Conservation (phyloP, 495 filamentous ascomycete genomes). For the Penicillium egyptiacum region DNA sequence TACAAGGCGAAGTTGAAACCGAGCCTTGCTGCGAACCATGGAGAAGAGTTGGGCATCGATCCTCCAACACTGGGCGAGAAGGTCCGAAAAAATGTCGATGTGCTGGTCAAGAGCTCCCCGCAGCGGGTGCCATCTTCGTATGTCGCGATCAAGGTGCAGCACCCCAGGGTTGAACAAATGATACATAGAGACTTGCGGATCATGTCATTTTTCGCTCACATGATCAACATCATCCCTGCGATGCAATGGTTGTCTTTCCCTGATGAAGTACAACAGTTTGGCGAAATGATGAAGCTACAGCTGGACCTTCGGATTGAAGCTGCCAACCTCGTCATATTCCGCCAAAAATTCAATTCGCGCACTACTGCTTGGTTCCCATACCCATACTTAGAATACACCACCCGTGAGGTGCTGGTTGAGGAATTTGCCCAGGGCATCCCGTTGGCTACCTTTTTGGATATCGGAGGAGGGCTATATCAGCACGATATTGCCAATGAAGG, state of each 20-base stretch:
- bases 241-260: slow-evolving; percentile 98
- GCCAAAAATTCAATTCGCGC: slow-evolving; percentile 83
- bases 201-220: slow-evolving; percentile 86
- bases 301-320: slow-evolving; percentile 94
- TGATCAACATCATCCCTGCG: slow-evolving; percentile 85
- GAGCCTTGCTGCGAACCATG: slow-evolving; percentile 64
- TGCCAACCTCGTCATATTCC: slow-evolving; percentile 84
- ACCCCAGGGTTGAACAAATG: slow-evolving; percentile 84
- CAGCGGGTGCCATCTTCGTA: slow-evolving; percentile 85
- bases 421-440: slow-evolving; percentile 96
- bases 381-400: slow-evolving; percentile 87
- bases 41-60: slow-evolving; percentile 50
- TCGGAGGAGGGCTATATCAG: slow-evolving; percentile 90
- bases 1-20: slow-evolving; percentile 93
- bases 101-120: slow-evolving; percentile 79
- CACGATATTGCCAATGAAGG: slow-evolving; percentile 94
- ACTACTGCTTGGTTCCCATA: slow-evolving; percentile 95
- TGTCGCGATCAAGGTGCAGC: slow-evolving; percentile 95
- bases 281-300: slow-evolving; percentile 97
- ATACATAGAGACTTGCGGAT: slow-evolving; percentile 89
- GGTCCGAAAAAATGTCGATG: slow-evolving; percentile 78
- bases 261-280: slow-evolving; percentile 91
- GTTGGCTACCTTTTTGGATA: slow-evolving; percentile 81
- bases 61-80: slow-evolving; percentile 60
- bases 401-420: slow-evolving; percentile 88